Base-by-base conservation (phyloP, 2,329 filamentous ascomycete genomes). In the Paecilomyces fulvus region DNA sequence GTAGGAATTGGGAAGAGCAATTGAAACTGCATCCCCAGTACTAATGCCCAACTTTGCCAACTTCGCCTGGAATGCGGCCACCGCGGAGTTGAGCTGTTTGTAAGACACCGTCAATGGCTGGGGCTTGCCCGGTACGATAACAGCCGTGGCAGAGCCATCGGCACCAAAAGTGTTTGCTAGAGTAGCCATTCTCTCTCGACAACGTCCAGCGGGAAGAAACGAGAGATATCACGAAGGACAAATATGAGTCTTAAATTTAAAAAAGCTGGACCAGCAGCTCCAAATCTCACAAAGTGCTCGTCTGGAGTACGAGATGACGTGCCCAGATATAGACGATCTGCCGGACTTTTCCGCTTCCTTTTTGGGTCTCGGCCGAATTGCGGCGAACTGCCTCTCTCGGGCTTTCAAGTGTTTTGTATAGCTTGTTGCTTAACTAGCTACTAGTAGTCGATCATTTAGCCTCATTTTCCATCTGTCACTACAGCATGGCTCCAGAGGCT, bases 1-100 rank as follows among this genome's bases (percentile, higher is more conserved):
- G 73, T 90, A 92, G 54, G 87, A 90, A 77, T 95, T 95, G 58
- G 87, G 83, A 17, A 91, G 81, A 28, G 90, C 88, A 69, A 95
- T 91, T 51, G 89, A 94, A 54, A 95, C 89, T 51, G 89, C 86
- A 12, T 86, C 82, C 61, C 81, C 80, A 49, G 82, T 80, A 56
- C 80, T 78, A 60, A 95, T 84, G 61, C 90, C 90, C 56, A 92
- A 79, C 51, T 80, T 80, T 23, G 90, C 89, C 60, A 95, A 84
- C 74, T 90, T 89, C 68, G 79, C 78, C 76, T 94, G 90, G 76
- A 94, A 92, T 14, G 80, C 75, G 49, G 78, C 73, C 55, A 90
- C 82, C 67, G 92, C 86, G 59, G 79, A 70, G 54, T 81, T 73
- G 54, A 95, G 83, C 66, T 85, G 80, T 60, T 79, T 73, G 76